Evolutionary conservation across 2,329 filamentous ascomycete species (phyloP).

Genomic region (Sphaceloma murrayae): DNA sequence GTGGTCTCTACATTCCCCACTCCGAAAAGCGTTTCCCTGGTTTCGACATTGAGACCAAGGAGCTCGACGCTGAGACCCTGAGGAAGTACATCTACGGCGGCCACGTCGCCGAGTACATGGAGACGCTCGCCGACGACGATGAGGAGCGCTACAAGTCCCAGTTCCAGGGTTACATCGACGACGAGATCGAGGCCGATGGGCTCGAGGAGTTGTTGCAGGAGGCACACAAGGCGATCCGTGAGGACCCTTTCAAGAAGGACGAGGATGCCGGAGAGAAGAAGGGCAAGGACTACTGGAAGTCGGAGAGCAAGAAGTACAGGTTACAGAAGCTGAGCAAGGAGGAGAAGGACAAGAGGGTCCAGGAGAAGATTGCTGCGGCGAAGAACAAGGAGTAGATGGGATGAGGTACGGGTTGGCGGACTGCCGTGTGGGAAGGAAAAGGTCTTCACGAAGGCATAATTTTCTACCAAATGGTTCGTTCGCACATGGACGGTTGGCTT

Average conservation of each 20-base stretch:
- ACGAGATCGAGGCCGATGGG: constrained; percentile 90
- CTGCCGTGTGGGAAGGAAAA: no score
- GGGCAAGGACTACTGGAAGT: constrained; percentile 70
- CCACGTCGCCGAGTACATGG: constrained; percentile 99
- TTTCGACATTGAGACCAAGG: constrained; percentile 93
- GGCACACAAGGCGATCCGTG: constrained; percentile 92
- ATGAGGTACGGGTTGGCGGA: no score
- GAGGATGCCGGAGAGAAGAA: constrained; percentile 71
- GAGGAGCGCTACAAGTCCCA: constrained; percentile 99
- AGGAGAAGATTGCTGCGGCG: constrained; percentile 84
- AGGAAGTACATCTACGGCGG: constrained; percentile 99
- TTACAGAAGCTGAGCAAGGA: constrained; percentile 68
- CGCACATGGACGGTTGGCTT: no score
- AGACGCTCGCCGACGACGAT: constrained; percentile 97
- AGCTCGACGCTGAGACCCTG: constrained; percentile 92
- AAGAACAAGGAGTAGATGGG: constrained; percentile 33
- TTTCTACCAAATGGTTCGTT: no score
- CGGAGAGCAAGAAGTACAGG: constrained; percentile 82
- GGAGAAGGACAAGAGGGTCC: constrained; percentile 72
- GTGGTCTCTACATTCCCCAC: constrained; percentile 94
- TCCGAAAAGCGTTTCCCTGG: constrained; percentile 99
- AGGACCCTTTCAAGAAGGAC: constrained; percentile 94
- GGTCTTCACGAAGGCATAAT: no score
- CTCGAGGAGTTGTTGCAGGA: constrained; percentile 94
- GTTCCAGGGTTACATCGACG: constrained; percentile 96